Evolutionary conservation across 768 basidiomycete genomes (phyloP), one percentile per base, ranked within the genome.

Genomic region (Podaxis pistillaris): DNA sequence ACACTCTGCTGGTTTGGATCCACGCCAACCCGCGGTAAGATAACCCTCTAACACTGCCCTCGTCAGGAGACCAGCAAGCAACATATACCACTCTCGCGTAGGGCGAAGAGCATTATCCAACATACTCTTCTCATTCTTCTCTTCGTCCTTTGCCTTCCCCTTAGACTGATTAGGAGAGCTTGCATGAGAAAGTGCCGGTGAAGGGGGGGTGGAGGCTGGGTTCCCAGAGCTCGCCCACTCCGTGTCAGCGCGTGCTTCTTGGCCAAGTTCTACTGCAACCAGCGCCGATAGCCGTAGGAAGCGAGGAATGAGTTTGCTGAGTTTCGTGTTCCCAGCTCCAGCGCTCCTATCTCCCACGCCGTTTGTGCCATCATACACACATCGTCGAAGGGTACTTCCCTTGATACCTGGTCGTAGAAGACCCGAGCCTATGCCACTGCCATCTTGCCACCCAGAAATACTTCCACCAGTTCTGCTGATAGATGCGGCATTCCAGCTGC

Each of bases 41-140:
- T 94, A 95, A 0, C 93, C 93, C 69, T 96, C 92, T 56, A 95
- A 74, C 19, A 87, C 89, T 0, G 91, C 91, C n/a, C 93, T 84
- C 4, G 92, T 92, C 30, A 93, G 77, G 24, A 96, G 76, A 1
- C 90, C 87, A 0, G 85, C 84, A 15, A 94, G 79, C 12, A 96
- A 80, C 74, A 89, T 80, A 72, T 93, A 95, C 93, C 93, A 95
- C 65, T 87, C 86, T 26, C 83, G 76, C 28, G 91, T 88, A 0
- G 93, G 93, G 1, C 80, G 78, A 37, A 91, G 72, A 0, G 88
- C 86, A n/a, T 74, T 68, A 4, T 77, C 78, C 49, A 80, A 80
- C 67, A 76, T 73, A 63, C 76, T 66, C 19, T 64, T 66, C 28
- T 65, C 67, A 36, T 68, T 58, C 28, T 40, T 49, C 17, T 51